Percentiles rank a stretch among this genome's conserved stretches.
Conservation (phyloP, 2,329 filamentous ascomycete genomes). For the Colletotrichum theobromicola region DNA sequence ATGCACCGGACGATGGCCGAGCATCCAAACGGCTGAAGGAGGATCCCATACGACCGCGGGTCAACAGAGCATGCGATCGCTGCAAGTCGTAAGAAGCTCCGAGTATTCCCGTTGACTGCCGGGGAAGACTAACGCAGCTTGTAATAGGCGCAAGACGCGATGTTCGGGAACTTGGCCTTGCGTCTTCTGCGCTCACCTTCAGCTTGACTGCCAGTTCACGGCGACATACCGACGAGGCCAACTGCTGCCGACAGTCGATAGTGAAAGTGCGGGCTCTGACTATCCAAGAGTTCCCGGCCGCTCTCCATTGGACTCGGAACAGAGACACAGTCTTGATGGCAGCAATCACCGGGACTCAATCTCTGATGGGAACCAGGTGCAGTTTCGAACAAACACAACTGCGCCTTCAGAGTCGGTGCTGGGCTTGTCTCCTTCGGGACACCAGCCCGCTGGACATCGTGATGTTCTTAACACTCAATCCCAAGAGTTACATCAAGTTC, state of each 20-base stretch:
- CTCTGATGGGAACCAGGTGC: accelerated
- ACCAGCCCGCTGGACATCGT: neutral
- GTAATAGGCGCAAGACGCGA: conserved; percentile 27
- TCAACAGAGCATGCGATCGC: conserved; percentile 27
- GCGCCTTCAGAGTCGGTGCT: neutral
- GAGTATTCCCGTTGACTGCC: accelerated
- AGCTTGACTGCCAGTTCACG: conserved; percentile 28
- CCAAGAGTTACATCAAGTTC: neutral
- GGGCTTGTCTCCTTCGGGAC: neutral
- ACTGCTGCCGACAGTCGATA: conserved; percentile 26
- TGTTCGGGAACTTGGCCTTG: conserved; percentile 30
- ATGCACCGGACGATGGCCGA: neutral
- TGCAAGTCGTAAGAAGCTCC: conserved; percentile 26
- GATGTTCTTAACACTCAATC: accelerated
- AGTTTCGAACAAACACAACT: accelerated
- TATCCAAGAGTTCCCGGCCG: neutral
- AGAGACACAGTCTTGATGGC: neutral
- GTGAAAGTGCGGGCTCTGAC: neutral
- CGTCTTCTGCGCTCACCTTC: conserved; percentile 25
- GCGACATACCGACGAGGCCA: conserved; percentile 26
- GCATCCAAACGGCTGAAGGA: neutral
- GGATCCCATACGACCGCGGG: neutral
- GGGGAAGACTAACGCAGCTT: neutral
- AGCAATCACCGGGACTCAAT: neutral
- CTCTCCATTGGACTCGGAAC: neutral